Evolutionary conservation across 176 grass and related monocot species (phyloP).

Genomic region (Saccharum officinarum): DNA sequence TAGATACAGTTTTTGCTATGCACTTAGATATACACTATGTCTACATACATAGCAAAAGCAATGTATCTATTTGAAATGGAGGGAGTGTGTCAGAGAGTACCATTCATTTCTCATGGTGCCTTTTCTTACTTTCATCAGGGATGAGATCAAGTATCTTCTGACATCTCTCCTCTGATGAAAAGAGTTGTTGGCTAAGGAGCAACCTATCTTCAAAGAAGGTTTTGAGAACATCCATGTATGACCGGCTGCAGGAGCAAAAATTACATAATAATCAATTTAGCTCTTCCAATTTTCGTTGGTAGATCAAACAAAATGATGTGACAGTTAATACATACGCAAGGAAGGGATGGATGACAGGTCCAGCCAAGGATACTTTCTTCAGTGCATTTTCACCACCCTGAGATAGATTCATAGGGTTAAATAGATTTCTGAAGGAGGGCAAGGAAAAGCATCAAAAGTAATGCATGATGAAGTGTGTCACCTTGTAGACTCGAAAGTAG

Average conservation of each 20-base stretch:
- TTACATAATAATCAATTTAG: constrained; percentile 22
- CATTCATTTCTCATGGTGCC: neutral
- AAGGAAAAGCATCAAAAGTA: neutral
- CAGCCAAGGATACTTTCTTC: constrained; percentile 83
- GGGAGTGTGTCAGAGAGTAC: neutral
- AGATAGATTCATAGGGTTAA: constrained; percentile 14
- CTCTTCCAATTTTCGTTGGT: constrained; percentile 10
- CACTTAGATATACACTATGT: too few species aligned
- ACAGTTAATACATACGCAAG: constrained; percentile 60
- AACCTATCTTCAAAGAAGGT: constrained; percentile 79
- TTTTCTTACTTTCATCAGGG: constrained; percentile 77
- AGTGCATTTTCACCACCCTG: constrained; percentile 80
- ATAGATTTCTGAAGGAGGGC: neutral
- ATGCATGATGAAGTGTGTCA: constrained; percentile 29
- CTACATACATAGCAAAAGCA: too few species aligned
- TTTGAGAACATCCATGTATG: constrained; percentile 87
- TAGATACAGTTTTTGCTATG: too few species aligned
- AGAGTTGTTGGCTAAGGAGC: constrained; percentile 64
- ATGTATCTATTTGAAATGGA: too few species aligned
- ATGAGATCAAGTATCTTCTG: constrained; percentile 88
- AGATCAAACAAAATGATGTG: constrained; percentile 8
- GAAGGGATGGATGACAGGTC: constrained; percentile 80
- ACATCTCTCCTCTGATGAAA: constrained; percentile 74
- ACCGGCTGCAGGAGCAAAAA: constrained; percentile 51
- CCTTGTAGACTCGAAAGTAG: constrained; percentile 92